These are phyloP conservation scores for Bathelium albidoporum DNA, from an alignment of 495 filamentous ascomycete species.

Conservation along the genomic window DNA sequence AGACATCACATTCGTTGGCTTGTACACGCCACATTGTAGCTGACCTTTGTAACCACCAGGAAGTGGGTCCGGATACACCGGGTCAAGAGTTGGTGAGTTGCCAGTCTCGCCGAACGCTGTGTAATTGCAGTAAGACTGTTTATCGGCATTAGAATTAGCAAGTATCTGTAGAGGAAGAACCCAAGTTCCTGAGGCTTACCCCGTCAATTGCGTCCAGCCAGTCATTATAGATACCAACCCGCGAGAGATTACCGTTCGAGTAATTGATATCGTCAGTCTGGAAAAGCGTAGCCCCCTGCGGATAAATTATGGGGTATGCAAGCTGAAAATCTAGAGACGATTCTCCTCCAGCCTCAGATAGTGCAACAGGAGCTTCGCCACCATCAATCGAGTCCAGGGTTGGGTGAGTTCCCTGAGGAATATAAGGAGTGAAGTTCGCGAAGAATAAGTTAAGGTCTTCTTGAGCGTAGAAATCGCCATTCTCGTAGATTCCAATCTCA, in stretches of 20 bases:
- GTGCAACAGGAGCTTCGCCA: conserved; percentile 12
- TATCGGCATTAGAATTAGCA: not conserved
- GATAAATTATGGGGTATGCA: conserved; percentile 21
- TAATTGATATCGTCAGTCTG: conserved; percentile 19
- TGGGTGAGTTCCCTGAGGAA: conserved; percentile 21
- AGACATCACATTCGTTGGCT: conserved; percentile 19
- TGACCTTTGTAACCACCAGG: conserved; percentile 18
- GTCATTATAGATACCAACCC: conserved; percentile 17
- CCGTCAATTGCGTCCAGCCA: conserved; percentile 21
- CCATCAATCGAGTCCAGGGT: conserved; percentile 20
- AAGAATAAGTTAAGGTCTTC: conserved; percentile 20
- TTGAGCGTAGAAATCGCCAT: conserved; percentile 15
- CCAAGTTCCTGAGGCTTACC: not conserved
- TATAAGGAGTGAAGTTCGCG: conserved; percentile 18
- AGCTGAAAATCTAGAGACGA: conserved; percentile 16
- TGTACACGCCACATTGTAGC: conserved; percentile 19
- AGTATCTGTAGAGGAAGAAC: not conserved
- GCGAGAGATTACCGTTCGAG: conserved; percentile 5
- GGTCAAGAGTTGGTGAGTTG: conserved; percentile 18
- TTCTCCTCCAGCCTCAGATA: conserved; percentile 15
- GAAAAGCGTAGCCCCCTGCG: conserved; percentile 15
- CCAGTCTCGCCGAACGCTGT: conserved; percentile 22
- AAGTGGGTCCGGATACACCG: conserved; percentile 19
- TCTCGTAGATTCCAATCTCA: conserved; percentile 19
- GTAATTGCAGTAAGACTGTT: conserved; percentile 19